Evolutionary conservation across 2,329 filamentous ascomycete genomes (phyloP).

Genomic region (Botrytis byssoidea): DNA sequence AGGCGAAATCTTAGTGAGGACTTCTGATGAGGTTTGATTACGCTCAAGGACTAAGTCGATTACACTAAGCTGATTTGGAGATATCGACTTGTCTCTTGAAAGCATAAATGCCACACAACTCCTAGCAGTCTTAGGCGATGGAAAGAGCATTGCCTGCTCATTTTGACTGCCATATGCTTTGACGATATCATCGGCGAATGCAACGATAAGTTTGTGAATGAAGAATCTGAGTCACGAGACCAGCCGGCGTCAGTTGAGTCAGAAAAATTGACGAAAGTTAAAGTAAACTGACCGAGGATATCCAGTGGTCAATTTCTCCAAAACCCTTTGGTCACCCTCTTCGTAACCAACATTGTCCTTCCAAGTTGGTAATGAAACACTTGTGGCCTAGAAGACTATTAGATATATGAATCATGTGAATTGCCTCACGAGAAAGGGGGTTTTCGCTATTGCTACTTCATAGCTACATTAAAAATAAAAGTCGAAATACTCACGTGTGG

Average conservation of each 20-base stretch:
- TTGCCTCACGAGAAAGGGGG: constrained; percentile 21
- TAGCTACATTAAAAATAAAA: neutral
- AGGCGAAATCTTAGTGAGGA: constrained; percentile 56
- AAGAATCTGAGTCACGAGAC: constrained; percentile 66
- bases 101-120: constrained; percentile 74
- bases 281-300: constrained; percentile 68
- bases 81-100: constrained; percentile 54
- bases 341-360: constrained; percentile 88
- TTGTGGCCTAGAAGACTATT: constrained; percentile 71
- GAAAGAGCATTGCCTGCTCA: constrained; percentile 79
- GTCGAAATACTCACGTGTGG: constrained; percentile 37
- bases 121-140: constrained; percentile 65
- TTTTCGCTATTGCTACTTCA: neutral
- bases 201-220: constrained; percentile 78
- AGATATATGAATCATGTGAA: neutral
- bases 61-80: constrained; percentile 50
- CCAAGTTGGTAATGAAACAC: constrained; percentile 95
- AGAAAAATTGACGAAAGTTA: neutral
- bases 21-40: constrained; percentile 50
- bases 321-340: constrained; percentile 85
- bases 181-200: constrained; percentile 68
- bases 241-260: constrained; percentile 27
- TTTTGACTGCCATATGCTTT: constrained; percentile 59
- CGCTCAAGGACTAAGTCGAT: constrained; percentile 64
- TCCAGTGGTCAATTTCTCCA: constrained; percentile 80